Percentiles rank a stretch among this genome's conserved stretches.
These are phyloP conservation scores for Clavispora asparagi DNA, from an alignment of 805 yeast genomes.

Conservation along the genomic window DNA sequence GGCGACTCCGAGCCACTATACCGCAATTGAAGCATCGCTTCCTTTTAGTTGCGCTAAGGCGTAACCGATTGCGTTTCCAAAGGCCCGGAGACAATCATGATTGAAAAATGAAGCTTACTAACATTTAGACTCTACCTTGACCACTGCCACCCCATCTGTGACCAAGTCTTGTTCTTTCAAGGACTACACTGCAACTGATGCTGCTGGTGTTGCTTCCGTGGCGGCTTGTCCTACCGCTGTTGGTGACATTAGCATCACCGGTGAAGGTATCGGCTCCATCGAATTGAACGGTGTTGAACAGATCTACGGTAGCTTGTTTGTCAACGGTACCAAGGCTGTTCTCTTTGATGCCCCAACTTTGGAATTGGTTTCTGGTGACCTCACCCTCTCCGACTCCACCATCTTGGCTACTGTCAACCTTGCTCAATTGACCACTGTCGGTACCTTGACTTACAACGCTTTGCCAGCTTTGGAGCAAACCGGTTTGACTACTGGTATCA, in stretches of 20 bases:
- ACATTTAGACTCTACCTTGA: slow-evolving; percentile 39
- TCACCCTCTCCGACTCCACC: slow-evolving; percentile 60
- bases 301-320: slow-evolving; percentile 69
- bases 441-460: slow-evolving; percentile 73
- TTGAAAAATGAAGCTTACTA: slow-evolving; percentile 3
- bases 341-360: slow-evolving; percentile 76
- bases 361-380: slow-evolving; percentile 66
- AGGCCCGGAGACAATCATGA: no score
- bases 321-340: slow-evolving; percentile 58
- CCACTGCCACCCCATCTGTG: slow-evolving; percentile 52
- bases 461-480: slow-evolving; percentile 76
- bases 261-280: slow-evolving; percentile 53
- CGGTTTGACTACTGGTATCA: slow-evolving; percentile 64
- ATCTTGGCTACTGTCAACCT: slow-evolving; percentile 62
- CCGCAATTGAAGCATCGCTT: background rate
- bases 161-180: slow-evolving; percentile 62
- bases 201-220: slow-evolving; percentile 69
- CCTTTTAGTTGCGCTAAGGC: no score
- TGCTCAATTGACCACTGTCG: slow-evolving; percentile 78
- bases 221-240: slow-evolving; percentile 72
- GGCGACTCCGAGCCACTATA: background rate
- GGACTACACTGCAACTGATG: slow-evolving; percentile 67
- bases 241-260: slow-evolving; percentile 72
- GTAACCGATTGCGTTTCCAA: no score
- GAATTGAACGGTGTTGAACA: slow-evolving; percentile 70